Conservation (phyloP, 1,284 basidiomycete species). For the Ganoderma meredithae region DNA sequence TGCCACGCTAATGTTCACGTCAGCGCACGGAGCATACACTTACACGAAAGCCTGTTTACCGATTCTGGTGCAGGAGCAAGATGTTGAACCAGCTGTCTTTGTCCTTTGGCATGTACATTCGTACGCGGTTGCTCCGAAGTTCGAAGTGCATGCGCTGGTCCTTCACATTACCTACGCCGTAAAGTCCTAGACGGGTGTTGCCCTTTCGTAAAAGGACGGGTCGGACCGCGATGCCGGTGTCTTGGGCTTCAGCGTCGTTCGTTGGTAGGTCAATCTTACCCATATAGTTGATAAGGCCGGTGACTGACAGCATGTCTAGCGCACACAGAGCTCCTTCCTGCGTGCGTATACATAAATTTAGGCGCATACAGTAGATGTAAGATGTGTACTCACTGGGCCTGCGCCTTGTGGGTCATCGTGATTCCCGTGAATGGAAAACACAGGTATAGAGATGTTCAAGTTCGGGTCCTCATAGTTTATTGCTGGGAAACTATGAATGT, state of each 20-base stretch:
- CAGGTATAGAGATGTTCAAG: slow-evolving; percentile 92
- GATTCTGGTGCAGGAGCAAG: slow-evolving; percentile 93
- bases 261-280: slow-evolving; percentile 85
- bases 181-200: slow-evolving; percentile 84
- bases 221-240: slow-evolving; percentile 84
- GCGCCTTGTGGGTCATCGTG: slow-evolving; percentile 99
- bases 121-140: slow-evolving; percentile 90
- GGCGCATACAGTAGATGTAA: neutral
- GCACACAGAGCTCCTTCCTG: slow-evolving; percentile 96
- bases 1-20: slow-evolving; percentile 74
- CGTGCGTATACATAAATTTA: neutral
- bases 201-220: slow-evolving; percentile 94
- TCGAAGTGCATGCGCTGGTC: slow-evolving; percentile 97
- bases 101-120: slow-evolving; percentile 94
- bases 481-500: slow-evolving; percentile 83
- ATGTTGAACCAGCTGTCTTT: slow-evolving; percentile 97
- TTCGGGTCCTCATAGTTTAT: slow-evolving; percentile 98
- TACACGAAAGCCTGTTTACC: slow-evolving; percentile 58
- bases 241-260: slow-evolving; percentile 69
- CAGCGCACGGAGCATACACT: neutral
- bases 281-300: slow-evolving; percentile 97
- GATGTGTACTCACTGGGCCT: slow-evolving; percentile 69
- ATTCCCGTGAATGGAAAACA: slow-evolving; percentile 99
- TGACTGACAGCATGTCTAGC: slow-evolving; percentile 92
- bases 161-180: slow-evolving; percentile 97